Base-by-base conservation (phyloP, 1,284 basidiomycete species). In the Coniferiporia sulphurascens region DNA sequence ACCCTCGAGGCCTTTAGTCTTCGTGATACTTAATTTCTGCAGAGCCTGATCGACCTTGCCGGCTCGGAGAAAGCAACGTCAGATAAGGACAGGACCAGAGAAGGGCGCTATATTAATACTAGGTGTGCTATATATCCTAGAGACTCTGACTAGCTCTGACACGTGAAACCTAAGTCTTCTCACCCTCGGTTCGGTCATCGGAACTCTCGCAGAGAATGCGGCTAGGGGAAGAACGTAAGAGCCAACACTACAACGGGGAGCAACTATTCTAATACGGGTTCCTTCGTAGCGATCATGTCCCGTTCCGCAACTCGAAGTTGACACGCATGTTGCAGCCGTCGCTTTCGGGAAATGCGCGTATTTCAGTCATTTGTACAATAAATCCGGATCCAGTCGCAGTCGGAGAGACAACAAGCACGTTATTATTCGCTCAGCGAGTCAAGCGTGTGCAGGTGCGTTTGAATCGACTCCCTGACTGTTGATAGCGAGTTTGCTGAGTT, bases 311-410 rank as follows among this genome's bases (percentile, higher is more conserved):
- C 72, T 95, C 93, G 51, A 98, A 98, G 73, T 77, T 90, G 4
- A 99, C 96, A 3, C 86, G 95, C 36, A 87, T 99, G 73, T 82
- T 99, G 5, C 95, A 98, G 71, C 95, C 95, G 1, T 97, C 93
- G 1, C 79, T 99, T 0, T 90, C 91, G 0, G 97, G 96, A 1
- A 93, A 98, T 69, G 96, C 97, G 15, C 85, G 93, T 17, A 95
- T 99, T 54, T 95, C 93, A 41, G 96, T 99, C 32, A 91, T 98
- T 60, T 98, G 95, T 70, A 98, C 96, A 0, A 84, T 98, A 69
- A 96, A 95, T 67, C 93, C 94, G 0, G 89, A 92, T 65, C 68
- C 75, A 12, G 73, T 72, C 52, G 87, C 91, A n/a, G 76, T 94
- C 5, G 78, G 85, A 2, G 94, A 96, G 74, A 88, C 85, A 2